Evolutionary conservation across 2,329 filamentous ascomycete genomes (phyloP), one percentile per base, ranked within the genome.

Genomic region (Hymenoscyphus scutula): DNA sequence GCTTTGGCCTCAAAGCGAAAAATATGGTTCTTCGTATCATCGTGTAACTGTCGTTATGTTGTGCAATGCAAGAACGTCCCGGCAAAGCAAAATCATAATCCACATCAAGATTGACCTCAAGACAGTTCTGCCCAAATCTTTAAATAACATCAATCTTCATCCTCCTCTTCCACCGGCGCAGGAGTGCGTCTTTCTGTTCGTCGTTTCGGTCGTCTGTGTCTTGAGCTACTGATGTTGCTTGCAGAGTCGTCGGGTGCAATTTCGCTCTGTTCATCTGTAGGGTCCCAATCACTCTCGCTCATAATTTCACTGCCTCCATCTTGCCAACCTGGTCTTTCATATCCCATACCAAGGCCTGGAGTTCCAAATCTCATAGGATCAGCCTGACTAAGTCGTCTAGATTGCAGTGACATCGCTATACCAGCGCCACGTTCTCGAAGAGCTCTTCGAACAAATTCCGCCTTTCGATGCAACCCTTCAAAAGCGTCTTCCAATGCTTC

Each of bases 401-500:
- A 68, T 53, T 74, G 72, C 27, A 73, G 58, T 37, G 71, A 70
- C 68, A 74, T 70, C 1, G 70, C 66, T 4, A 98, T 80, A 1
- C 91, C 93, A 0, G 92, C 91, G 15, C 89, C 88, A 48, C 94
- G 89, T 73, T 95, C 90, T 5, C 93, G 89, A 5, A 98, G 81
- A 0, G 89, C 85, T 25, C 85, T 87, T 5, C 94, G 88, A 17
- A 97, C 90, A 19, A 82, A 76, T 77, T 97, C 92, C 1, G 94
- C 94, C 71, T 89, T 89, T 68, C 86, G 84, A 74, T 98, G 94
- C n/a, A 98, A 81, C 30, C 86, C 87, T 77, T 98, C 94, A 70
- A 98, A 97, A 0, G 93, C 92, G 73, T 97, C 92, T 76, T 98
- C 94, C 27, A 98, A 83, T 0, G 87, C 88, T 77, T 98, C 94